Evolutionary conservation across 352 stramenopile species (phyloP).

Genomic region (Pythium chondricola): DNA sequence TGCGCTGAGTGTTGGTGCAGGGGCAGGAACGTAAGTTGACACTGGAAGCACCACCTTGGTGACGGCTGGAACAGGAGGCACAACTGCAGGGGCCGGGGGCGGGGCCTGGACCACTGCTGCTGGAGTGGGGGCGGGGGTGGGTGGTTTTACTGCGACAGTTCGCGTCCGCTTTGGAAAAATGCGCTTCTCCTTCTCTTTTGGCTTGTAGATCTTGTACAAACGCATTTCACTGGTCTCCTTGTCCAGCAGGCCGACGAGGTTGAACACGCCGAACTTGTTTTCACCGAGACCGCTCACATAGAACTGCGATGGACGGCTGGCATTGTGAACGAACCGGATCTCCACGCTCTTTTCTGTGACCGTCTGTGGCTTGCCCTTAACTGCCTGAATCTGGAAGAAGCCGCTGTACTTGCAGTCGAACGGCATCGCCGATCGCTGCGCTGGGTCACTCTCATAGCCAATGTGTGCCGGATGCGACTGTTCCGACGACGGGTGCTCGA

Average conservation of each 20-base stretch:
- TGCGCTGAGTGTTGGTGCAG: slow-evolving; percentile 16
- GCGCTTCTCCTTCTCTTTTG: slow-evolving; percentile 75
- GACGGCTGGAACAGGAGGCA: slow-evolving; percentile 10
- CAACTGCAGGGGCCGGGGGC: neutral
- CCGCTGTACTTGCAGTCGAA: slow-evolving; percentile 80
- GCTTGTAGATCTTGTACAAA: slow-evolving; percentile 86
- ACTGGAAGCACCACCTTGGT: slow-evolving; percentile 10
- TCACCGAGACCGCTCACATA: slow-evolving; percentile 62
- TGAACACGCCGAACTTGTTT: slow-evolving; percentile 77
- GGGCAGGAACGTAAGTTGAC: slow-evolving; percentile 8
- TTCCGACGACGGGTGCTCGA: slow-evolving; percentile 28
- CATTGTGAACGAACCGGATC: slow-evolving; percentile 79
- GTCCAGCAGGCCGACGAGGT: slow-evolving; percentile 61
- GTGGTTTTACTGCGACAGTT: neutral
- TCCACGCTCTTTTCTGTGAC: slow-evolving; percentile 74
- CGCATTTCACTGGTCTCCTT: slow-evolving; percentile 74
- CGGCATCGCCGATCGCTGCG: slow-evolving; percentile 60
- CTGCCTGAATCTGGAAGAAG: slow-evolving; percentile 82
- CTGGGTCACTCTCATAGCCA: slow-evolving; percentile 55
- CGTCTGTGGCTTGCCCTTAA: slow-evolving; percentile 79
- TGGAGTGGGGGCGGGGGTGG: neutral
- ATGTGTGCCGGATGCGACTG: slow-evolving; percentile 55
- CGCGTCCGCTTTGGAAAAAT: slow-evolving; percentile 49
- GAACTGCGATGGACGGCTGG: slow-evolving; percentile 54
- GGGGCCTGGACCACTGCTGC: neutral